Evolutionary conservation across 2,329 filamentous ascomycete genomes (phyloP).

Genomic region (Chaetomiaceae sp.): DNA sequence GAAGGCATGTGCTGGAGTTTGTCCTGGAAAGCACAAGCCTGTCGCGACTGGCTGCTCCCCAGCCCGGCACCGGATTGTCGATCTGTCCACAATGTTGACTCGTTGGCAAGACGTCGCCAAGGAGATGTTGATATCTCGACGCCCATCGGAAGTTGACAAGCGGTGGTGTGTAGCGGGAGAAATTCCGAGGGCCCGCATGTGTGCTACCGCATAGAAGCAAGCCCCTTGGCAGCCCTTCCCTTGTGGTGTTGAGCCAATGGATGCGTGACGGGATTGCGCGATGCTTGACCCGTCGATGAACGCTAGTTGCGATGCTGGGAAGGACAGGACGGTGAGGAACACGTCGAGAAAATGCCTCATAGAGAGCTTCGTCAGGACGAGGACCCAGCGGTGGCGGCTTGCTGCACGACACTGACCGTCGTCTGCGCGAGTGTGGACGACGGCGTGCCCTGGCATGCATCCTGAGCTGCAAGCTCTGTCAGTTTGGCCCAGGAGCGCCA

Average conservation of each 20-base stretch:
- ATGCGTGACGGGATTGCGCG: background rate
- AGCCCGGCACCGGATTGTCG: background rate
- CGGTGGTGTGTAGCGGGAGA: constrained; percentile 5
- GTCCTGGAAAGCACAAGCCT: background rate
- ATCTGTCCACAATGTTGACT: background rate
- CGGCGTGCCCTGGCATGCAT: background rate
- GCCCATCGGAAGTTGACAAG: constrained; percentile 10
- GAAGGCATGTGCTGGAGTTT: background rate
- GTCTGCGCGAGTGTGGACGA: constrained; percentile 3
- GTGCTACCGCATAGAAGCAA: constrained; percentile 4
- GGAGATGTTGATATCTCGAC: background rate
- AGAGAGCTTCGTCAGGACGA: constrained; percentile 3
- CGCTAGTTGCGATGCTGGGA: background rate
- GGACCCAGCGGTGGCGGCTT: constrained; percentile 6
- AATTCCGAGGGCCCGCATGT: constrained; percentile 11
- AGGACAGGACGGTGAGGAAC: background rate
- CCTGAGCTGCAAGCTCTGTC: background rate
- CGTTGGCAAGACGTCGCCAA: constrained; percentile 2
- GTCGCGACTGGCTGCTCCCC: background rate
- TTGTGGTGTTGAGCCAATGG: constrained; percentile 2
- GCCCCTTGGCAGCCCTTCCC: constrained; percentile 1
- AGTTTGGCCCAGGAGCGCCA: background rate
- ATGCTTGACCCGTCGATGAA: background rate
- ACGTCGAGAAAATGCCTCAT: constrained; percentile 23
- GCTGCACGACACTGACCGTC: constrained; percentile 19